phyloP scores from a whole-genome alignment of 257 asterid species.

The Asclepias syriaca region DNA sequence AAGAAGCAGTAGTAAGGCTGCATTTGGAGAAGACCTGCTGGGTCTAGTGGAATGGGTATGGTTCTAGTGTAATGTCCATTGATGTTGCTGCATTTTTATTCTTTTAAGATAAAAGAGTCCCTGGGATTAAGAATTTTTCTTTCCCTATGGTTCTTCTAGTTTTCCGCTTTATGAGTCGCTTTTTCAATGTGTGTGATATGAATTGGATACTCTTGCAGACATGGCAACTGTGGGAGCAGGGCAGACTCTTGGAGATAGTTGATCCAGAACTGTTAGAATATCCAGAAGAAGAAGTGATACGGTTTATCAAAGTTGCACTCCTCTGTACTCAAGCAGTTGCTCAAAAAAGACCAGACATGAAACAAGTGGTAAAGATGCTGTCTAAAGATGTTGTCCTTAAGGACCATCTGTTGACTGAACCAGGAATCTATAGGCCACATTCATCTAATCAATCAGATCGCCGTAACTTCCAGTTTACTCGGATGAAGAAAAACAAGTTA shows the following conservation, averaged over 20 bases:
- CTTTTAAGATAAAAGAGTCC: no score
- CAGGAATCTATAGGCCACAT: conserved; percentile 48
- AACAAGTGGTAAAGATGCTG: conserved; percentile 67
- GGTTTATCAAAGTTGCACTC: conserved; percentile 58
- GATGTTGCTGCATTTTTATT: not conserved
- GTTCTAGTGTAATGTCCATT: not conserved
- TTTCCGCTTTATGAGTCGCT: not conserved
- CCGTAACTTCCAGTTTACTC: conserved; percentile 25
- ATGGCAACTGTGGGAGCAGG: conserved; percentile 67
- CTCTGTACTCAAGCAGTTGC: conserved; percentile 73
- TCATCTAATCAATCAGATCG: conserved; percentile 20
- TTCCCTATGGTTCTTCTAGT: not conserved
- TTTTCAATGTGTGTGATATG: not conserved
- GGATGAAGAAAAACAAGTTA: conserved; percentile 27
- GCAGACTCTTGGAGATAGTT: conserved; percentile 48
- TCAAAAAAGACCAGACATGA: conserved; percentile 74
- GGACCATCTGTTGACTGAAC: conserved; percentile 48
- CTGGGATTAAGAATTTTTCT: not conserved
- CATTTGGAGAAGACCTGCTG: conserved; percentile 53
- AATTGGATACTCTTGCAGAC: conserved; percentile 37
- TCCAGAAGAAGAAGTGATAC: conserved; percentile 40
- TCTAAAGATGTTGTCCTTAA: conserved; percentile 53
- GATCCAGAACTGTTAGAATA: conserved; percentile 56
- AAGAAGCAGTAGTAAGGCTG: conserved; percentile 35
- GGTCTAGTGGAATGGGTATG: conserved; percentile 78